Conservation (phyloP, 2,329 filamentous ascomycete species). For the Ceratocystis lukuohia region DNA sequence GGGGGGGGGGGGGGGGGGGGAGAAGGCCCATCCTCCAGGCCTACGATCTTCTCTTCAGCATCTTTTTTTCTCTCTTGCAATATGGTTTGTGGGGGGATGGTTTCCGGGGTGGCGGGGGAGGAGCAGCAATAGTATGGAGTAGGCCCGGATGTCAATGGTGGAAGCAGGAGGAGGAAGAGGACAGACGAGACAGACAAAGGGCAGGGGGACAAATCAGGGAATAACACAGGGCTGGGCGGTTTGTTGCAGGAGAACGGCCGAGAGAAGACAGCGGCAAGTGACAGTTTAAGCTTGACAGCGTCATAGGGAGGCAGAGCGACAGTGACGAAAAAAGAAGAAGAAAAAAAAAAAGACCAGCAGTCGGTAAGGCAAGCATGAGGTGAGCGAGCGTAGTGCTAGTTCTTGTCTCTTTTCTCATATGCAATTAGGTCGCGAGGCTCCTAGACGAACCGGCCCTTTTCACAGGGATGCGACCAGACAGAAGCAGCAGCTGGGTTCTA, state of each 20-base stretch:
- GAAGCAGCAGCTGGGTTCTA: neutral
- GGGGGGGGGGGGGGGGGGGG: no score
- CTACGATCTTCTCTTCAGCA: neutral
- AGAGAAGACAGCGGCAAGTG: neutral
- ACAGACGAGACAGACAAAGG: neutral
- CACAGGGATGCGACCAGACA: neutral
- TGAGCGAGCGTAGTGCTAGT: neutral
- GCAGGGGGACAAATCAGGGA: neutral
- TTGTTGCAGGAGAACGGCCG: neutral
- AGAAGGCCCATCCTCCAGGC: neutral
- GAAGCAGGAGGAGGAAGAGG: neutral
- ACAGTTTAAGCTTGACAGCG: neutral
- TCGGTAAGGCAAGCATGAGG: neutral
- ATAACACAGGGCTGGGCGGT: neutral
- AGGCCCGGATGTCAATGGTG: conserved; percentile 1
- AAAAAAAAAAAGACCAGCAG: neutral
- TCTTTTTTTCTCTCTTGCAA: neutral
- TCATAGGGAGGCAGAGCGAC: neutral
- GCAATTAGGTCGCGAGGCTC: neutral
- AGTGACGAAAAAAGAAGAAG: neutral
- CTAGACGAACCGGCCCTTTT: neutral
- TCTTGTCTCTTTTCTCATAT: neutral
- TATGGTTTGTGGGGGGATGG: neutral
- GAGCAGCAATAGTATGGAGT: conserved; percentile 3
- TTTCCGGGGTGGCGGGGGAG: conserved; percentile 5